Evolutionary conservation across 768 basidiomycete species (phyloP), one percentile per base, ranked within the genome.

Genomic region (Suillus sp.): DNA sequence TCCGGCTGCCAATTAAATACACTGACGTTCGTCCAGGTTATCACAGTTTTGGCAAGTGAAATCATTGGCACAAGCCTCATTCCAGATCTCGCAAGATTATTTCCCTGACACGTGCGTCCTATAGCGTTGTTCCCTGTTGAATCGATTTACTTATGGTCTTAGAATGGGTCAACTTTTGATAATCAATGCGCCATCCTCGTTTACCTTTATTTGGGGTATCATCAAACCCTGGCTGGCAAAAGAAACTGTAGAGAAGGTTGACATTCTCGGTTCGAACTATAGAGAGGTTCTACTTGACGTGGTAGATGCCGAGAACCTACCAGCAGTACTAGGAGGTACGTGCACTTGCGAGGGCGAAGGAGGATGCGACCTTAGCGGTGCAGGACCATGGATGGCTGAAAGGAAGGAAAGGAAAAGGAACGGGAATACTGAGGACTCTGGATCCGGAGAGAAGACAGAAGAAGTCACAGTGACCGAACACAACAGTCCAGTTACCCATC

Each of bases 21-120:
- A 14, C 38, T 57, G 38, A 57, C 3, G 18, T 57, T 25, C n/a
- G 8, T 47, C 34, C 50, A 91, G 89, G 16, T 72, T 91, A 53
- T 74, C 79, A 43, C 85, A 90, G 67, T 92, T 91, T 69, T 92
- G 90, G 90, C 85, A 90, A 68, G 86, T 90, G 78, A 90, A 87
- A 71, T 76, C 80, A 50, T 78, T 91, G n/a, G 82, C 81, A 27
- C 79, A 84, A 56, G 77, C 73, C 57, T 84, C 86, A 8, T 89
- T 92, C 72, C 89, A 91, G 67, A 79, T 92, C 61, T 91, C 89
- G 2, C 90, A 92, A 73, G 88, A 90, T 67, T 92, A 89, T 74
- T 92, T 82, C 66, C 90, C 90, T 1, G 90, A 92, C 71, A 87
- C 87, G 89, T 91, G 70, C 60, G 84, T 70, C 30, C n/a, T 48